Percentiles rank a stretch among this genome's conserved stretches.
Evolutionary conservation across 345 rosid genomes (phyloP).

Genomic region (Camelina neglecta): DNA sequence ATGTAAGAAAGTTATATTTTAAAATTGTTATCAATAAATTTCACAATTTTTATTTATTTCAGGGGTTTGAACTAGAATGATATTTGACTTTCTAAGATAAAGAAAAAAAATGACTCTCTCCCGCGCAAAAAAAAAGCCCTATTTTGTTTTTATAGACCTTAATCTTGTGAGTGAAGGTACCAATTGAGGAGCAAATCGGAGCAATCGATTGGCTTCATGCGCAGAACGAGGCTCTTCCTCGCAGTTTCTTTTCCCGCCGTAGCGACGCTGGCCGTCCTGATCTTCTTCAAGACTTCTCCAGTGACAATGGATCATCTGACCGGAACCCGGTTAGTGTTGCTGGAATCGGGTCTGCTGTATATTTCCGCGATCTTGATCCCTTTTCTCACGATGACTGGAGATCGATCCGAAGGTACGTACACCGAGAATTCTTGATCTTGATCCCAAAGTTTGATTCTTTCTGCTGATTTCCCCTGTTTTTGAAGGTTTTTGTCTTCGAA

Average conservation of each 20-base stretch:
- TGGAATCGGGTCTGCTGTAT: constrained; percentile 82
- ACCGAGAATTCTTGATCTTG: not conserved
- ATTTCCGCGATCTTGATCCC: constrained; percentile 65
- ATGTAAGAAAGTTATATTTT: not conserved
- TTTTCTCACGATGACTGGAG: constrained; percentile 82
- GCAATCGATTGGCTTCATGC: constrained; percentile 90
- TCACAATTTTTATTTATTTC: not conserved
- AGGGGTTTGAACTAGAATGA: not conserved
- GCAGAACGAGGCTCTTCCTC: constrained; percentile 65
- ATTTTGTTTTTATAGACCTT: not conserved
- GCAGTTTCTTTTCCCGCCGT: constrained; percentile 77
- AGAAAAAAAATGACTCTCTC: not conserved
- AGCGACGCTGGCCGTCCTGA: constrained; percentile 40
- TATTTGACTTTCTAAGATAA: not conserved
- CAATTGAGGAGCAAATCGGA: constrained; percentile 59
- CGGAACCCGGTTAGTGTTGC: constrained; percentile 65
- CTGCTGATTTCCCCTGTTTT: constrained; percentile 16
- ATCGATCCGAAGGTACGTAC: constrained; percentile 67
- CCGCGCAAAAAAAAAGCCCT: constrained; percentile 35
- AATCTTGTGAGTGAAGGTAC: constrained; percentile 51
- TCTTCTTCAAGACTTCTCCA: constrained; percentile 42
- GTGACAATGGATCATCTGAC: constrained; percentile 39
- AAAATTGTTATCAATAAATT: too few species aligned
- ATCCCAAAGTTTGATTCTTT: constrained; percentile 4
- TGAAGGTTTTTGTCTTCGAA: constrained; percentile 67